Evolutionary conservation across 1,284 basidiomycete species (phyloP).

Genomic region (Naganishia liquefaciens): DNA sequence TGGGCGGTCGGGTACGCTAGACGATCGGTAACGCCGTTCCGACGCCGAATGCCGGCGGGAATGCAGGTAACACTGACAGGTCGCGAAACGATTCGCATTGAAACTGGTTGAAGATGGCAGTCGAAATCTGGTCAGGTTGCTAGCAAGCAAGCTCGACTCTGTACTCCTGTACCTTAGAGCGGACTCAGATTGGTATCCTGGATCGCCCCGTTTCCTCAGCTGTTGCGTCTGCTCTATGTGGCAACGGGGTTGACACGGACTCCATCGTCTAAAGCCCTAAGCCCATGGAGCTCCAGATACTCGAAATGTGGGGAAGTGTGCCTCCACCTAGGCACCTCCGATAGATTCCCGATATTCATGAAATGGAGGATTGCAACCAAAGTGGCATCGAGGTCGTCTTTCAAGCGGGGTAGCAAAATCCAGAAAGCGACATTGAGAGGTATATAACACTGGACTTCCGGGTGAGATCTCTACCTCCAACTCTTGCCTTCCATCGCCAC

Average conservation of each 20-base stretch:
- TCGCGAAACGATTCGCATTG: no score
- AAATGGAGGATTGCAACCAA: background rate
- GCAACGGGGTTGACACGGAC: no score
- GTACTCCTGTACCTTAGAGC: no score
- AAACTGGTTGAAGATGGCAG: no score
- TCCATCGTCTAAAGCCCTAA: no score
- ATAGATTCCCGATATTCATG: background rate
- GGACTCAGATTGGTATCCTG: no score
- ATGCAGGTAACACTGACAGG: background rate
- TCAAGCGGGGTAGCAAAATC: background rate
- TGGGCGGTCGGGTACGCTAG: background rate
- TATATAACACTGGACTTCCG: constrained; percentile 4
- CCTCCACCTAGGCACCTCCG: constrained; percentile 25
- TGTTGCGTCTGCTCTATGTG: no score
- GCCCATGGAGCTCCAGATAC: background rate
- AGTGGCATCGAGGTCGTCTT: background rate
- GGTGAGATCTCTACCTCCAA: background rate
- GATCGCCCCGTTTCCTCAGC: no score
- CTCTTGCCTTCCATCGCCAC: background rate
- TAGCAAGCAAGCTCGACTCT: no score
- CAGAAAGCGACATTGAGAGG: background rate
- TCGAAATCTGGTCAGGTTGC: no score
- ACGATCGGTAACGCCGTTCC: background rate
- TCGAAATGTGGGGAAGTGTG: background rate
- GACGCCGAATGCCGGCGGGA: background rate